Evolutionary conservation across 805 yeast species (phyloP), one percentile per base, ranked within the genome.

Genomic region (Suhomyces vadensis): DNA sequence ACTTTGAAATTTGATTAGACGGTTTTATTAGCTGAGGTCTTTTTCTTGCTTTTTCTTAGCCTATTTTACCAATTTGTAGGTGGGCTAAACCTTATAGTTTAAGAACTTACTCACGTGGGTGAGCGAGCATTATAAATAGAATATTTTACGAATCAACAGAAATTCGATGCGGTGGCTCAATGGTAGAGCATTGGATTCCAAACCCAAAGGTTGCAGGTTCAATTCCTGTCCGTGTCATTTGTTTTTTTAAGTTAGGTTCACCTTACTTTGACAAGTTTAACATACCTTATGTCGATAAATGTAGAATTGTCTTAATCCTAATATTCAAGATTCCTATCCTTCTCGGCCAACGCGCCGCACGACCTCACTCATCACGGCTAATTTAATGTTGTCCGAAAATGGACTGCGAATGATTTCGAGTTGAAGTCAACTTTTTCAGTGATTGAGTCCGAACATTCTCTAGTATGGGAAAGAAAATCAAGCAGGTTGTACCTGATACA

Each of bases 161-260:
- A 58, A 14, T 7, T 4, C 69, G 82, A 78, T 74, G 83, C 82
- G 80, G 82, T 79, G 84, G 85, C 85, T 79, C 85, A 79, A 80
- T 79, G 85, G 85, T 79, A 79, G 85, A 79, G 85, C 84, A 78
- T 80, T 80, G 81, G 85, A 79, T 81, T 79, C 85, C 85, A 79
- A 60, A 81, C 81, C 87, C 82, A 80, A 81, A 80, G 87, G 87
- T 78, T 82, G 87, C 87, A 82, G 86, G 87, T 82, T 82, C 87
- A 79, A 82, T 80, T 82, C 87, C 87, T 82, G 87, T 81, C 85
- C 83, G 85, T 80, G 82, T 79, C 85, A 79, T 44, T 51, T 52
- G 41, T 41, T 49, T 48, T 37, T 27, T 27, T 13, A 3, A 7
- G 6, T 13, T 13, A n/a, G n/a, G n/a, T n/a, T n/a, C n/a, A n/a